A percentile compares a stretch with the other conserved stretches of the same genome.
Evolutionary conservation across 768 basidiomycete species (phyloP).

Genomic region (Rhodotorula taiwanensis): DNA sequence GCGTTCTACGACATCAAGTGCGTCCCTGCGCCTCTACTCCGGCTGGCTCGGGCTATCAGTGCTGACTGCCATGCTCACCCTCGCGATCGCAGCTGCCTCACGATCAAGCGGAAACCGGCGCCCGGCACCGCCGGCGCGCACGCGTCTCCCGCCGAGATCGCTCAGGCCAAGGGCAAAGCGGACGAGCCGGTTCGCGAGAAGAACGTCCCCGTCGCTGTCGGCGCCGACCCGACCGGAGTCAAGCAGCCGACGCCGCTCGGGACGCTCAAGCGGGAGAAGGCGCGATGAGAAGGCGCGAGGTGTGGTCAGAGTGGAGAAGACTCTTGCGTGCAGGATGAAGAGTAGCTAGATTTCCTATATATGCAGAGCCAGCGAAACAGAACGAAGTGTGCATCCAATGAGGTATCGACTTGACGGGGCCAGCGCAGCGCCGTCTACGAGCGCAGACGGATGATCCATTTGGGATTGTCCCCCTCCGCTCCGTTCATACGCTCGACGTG

Average conservation of each 20-base stretch:
- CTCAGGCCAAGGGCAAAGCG: slow-evolving; percentile 6
- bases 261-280: slow-evolving; percentile 1
- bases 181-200: slow-evolving; percentile 3
- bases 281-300: no score
- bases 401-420: no score
- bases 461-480: no score
- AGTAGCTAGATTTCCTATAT: no score
- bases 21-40: slow-evolving; percentile 8
- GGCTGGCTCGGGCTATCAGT: not conserved
- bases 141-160: slow-evolving; percentile 10
- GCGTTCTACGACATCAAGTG: slow-evolving; percentile 89
- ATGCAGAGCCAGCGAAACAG: no score
- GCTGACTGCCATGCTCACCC: no score
- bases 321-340: no score
- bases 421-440: no score
- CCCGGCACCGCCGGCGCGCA: not conserved
- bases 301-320: no score
- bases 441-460: no score
- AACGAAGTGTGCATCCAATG: no score
- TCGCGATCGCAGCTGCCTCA: slow-evolving; percentile 7
- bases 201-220: not conserved
- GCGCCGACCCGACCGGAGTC: slow-evolving; percentile 4
- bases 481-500: no score
- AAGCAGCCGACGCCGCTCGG: not conserved
- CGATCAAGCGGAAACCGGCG: slow-evolving; percentile 8